These are phyloP conservation scores for Arabis alpina DNA, from an alignment of 345 rosid species.

Conservation along the genomic window DNA sequence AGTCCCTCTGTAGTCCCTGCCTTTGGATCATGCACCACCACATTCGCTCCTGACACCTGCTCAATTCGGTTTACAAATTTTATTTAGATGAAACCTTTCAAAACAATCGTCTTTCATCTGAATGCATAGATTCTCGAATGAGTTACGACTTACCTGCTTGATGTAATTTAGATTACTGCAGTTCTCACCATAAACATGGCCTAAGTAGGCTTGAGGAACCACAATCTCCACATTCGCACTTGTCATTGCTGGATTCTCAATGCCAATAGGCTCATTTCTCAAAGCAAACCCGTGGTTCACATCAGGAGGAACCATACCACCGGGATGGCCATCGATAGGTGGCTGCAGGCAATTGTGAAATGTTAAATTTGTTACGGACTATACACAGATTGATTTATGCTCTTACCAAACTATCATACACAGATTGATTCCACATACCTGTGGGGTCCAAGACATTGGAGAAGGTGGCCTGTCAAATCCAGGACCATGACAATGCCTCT, in stretches of 20 bases:
- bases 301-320: constrained; percentile 58
- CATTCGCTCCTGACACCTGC: constrained; percentile 76
- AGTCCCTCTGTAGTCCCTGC: constrained; percentile 67
- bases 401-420: constrained; percentile 7
- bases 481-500: constrained; percentile 68
- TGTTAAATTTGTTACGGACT: no score
- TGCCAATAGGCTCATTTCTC: constrained; percentile 59
- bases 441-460: constrained; percentile 77
- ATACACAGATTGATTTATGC: neutral
- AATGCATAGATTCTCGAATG: neutral
- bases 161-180: constrained; percentile 61
- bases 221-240: constrained; percentile 60
- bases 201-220: constrained; percentile 61
- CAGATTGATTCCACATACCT: constrained; percentile 48
- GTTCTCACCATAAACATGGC: constrained; percentile 74
- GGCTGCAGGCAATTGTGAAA: constrained; percentile 44
- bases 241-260: constrained; percentile 56
- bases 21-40: constrained; percentile 66
- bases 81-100: constrained; percentile 24
- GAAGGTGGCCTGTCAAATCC: constrained; percentile 69
- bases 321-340: constrained; percentile 49
- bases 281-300: constrained; percentile 51
- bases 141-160: constrained; percentile 57
- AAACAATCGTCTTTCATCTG: neutral
- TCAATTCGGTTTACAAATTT: constrained; percentile 12